phyloP scores from a whole-genome alignment of 2,329 filamentous ascomycete species.

The Cryphonectria japonica region DNA sequence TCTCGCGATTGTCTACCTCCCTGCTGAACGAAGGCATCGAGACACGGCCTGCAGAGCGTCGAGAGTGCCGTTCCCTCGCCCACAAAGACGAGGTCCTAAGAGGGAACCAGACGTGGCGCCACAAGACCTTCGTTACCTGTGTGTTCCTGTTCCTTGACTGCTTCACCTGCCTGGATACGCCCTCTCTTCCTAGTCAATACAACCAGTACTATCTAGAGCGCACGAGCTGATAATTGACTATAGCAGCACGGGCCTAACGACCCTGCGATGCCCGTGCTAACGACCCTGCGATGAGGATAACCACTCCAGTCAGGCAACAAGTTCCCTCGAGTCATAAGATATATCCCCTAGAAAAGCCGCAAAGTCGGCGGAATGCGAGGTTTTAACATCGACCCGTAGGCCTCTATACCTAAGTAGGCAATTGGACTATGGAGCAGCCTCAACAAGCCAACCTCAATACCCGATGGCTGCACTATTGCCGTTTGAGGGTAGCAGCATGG shows the following conservation, averaged over 20 bases:
- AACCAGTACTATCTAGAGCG: not conserved
- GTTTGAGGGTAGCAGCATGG: not conserved
- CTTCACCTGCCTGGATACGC: not conserved
- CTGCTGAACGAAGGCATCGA: not conserved
- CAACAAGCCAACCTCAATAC: not conserved
- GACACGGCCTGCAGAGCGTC: not conserved
- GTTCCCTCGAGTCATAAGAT: not conserved
- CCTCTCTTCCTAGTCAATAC: not conserved
- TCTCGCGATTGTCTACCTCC: not conserved
- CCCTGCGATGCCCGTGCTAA: not conserved
- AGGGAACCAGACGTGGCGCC: not conserved
- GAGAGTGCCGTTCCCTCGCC: not conserved
- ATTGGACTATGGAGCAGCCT: not conserved
- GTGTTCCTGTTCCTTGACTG: not conserved
- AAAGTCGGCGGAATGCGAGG: not conserved
- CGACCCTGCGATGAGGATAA: not conserved
- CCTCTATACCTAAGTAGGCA: not conserved
- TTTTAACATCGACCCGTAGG: not conserved
- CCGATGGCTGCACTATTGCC: not conserved
- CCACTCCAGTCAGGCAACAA: not conserved
- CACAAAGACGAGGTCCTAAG: not conserved
- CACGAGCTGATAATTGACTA: not conserved
- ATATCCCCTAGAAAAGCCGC: not conserved
- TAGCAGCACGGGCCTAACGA: not conserved
- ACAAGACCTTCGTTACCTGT: not conserved